A percentile compares a stretch with the other conserved stretches of the same genome.
Evolutionary conservation across 352 stramenopile genomes (phyloP).

Genomic region (Phytopythium boreale): DNA sequence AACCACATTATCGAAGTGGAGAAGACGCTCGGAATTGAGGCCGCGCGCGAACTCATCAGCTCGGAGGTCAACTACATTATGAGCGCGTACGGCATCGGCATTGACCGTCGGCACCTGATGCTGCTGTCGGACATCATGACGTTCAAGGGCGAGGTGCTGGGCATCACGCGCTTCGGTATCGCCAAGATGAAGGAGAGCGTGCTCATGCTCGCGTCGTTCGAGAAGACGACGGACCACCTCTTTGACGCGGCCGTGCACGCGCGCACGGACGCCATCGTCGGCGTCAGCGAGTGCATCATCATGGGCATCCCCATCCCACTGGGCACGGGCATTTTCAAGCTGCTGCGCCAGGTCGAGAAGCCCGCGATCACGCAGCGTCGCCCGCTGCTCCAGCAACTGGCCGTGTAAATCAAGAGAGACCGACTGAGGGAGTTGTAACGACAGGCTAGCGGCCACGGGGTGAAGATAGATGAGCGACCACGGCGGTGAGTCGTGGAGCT

Average conservation of each 20-base stretch:
- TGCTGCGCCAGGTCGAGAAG: constrained; percentile 87
- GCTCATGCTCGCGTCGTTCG: constrained; percentile 98
- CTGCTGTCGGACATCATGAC: constrained; percentile 99
- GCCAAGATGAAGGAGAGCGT: constrained; percentile 99
- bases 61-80: constrained; percentile 99
- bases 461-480: background rate
- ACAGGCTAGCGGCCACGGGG: too few species aligned
- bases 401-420: background rate
- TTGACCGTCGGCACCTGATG: constrained; percentile 98
- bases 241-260: constrained; percentile 99
- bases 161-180: constrained; percentile 97
- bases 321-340: constrained; percentile 98
- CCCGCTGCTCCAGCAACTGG: constrained; percentile 34
- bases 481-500: background rate
- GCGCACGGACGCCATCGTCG: constrained; percentile 97
- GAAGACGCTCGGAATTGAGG: constrained; percentile 98
- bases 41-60: constrained; percentile 95
- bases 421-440: background rate
- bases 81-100: constrained; percentile 97
- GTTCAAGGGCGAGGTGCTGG: constrained; percentile 93
- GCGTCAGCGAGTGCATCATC: constrained; percentile 99
- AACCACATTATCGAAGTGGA: constrained; percentile 99
- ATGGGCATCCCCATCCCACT: constrained; percentile 99
- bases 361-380: constrained; percentile 59
- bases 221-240: constrained; percentile 99